Percentiles rank a stretch among this genome's conserved stretches.
These are phyloP conservation scores for Fusarium decemcellulare DNA, from an alignment of 2,329 filamentous ascomycete species.

Conservation along the genomic window DNA sequence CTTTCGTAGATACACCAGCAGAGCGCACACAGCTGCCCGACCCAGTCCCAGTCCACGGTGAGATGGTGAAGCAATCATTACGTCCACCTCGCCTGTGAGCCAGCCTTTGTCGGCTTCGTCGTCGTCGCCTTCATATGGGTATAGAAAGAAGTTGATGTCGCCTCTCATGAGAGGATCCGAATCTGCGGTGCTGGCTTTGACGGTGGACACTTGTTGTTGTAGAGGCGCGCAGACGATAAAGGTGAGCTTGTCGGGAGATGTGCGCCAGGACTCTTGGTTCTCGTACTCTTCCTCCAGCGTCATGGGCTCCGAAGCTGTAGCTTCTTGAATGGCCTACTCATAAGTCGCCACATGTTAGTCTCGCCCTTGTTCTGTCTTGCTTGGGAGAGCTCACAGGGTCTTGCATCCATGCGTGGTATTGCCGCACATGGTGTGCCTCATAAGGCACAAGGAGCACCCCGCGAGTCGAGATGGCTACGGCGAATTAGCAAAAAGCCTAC, in stretches of 20 bases:
- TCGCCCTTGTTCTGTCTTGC: too few relatives aligned
- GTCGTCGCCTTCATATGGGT: conserved; percentile 67
- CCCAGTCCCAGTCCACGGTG: conserved; percentile 77
- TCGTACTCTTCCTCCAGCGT: conserved; percentile 85
- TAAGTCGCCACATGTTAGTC: neutral
- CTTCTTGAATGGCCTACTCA: conserved; percentile 78
- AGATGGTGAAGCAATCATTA: conserved; percentile 81
- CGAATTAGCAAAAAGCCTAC: neutral
- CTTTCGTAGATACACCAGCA: conserved; percentile 77
- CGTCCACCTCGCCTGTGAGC: conserved; percentile 81
- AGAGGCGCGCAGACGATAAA: conserved; percentile 83
- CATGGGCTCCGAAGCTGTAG: conserved; percentile 90
- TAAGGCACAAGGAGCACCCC: conserved; percentile 87
- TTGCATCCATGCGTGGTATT: conserved; percentile 94
- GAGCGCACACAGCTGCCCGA: conserved; percentile 72
- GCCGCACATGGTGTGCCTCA: conserved; percentile 82
- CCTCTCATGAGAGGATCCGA: conserved; percentile 73
- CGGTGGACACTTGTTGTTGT: neutral
- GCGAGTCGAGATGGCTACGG: conserved; percentile 75
- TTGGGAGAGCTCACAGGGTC: conserved; percentile 69
- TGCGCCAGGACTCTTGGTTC: conserved; percentile 92
- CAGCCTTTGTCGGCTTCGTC: conserved; percentile 48
- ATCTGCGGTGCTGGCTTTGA: conserved; percentile 65
- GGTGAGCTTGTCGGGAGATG: conserved; percentile 87
- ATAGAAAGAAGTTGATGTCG: conserved; percentile 87